Base-by-base conservation (phyloP, 129 eudicot genomes). In the Mikania micrantha region DNA sequence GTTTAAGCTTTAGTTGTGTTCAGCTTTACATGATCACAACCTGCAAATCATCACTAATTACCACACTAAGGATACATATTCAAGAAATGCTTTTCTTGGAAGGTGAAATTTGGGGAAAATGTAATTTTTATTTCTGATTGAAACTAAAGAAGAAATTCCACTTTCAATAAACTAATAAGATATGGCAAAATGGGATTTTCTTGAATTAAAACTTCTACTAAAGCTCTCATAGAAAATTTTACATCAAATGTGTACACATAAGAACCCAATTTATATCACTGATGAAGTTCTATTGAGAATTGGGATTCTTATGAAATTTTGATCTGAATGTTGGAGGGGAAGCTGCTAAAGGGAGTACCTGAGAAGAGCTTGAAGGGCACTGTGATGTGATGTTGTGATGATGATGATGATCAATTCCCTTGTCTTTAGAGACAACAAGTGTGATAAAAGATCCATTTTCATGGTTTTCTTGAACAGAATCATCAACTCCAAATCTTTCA, bases 281-380 rank as follows among this genome's bases (percentile, higher is more conserved):
- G 21, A 54, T 69, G 29, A 41, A 74, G 54, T 47, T 52, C 66
- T 83, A 71, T 42, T 75, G 69, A 36, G 41, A 75, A 42, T 27
- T 68, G 16, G 70, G 78, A 25, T 69, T 81, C 74, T 68, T 75
- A 63, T 75, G 67, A 53, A 77, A 69, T 57, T 78, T 71, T 41
- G 76, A 58, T 79, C 79, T 85, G 70, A 73, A 69, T 44, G 69
- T 65, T 19, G 87, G 80, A 66, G 92, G 85, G 19, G 87, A 84
- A 79, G 90, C 84, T 74, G 74, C 77, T 70, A 85, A 72, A 58
- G 91, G 89, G 40, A 85, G 86, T 74, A 83, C 85, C 87, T 74
- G 86, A 49, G 87, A 88, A 77, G 92, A 78, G 78, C 82, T 81
- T 60, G 95, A 81, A 42, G 81, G 67, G 62, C 47, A 70, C 7